Base-by-base conservation (phyloP, 1,284 basidiomycete species). In the Tetrapyrgos nigripes region DNA sequence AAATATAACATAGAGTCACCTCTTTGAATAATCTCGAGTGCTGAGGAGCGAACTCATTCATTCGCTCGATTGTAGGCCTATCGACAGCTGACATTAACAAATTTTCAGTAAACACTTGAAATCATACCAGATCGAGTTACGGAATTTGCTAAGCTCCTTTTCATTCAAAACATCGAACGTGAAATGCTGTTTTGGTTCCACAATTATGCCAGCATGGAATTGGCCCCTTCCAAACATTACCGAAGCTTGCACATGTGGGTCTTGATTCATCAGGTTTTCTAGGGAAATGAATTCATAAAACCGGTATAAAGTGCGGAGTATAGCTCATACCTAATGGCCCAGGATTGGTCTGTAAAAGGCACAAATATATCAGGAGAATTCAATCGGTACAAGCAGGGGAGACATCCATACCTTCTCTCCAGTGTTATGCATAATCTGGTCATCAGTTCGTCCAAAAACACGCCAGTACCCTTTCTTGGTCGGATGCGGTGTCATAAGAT, bases 391-490 rank as follows among this genome's bases (percentile, higher is more conserved):
- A 5, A 48, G 23, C 46, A 23, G 9, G 27, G n/a, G n/a, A n/a
- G n/a, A n/a, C 24, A 29, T 60, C 8, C 66, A 55, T 2, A 80
- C 80, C 74, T 84, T 84, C 63, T 84, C 82, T 17, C 83, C 83
- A 3, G 78, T 83, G 13, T 70, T 76, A 49, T 80, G 77, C 62
- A 83, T 80, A 33, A 85, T 79, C 62, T 83, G 82, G 61, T 85
- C 83, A 58, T 85, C 83, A 4, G 69, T 68, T 6, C 83, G 72
- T 0, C 83, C 82, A 37, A 67, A 73, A n/a, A 82, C 68, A 59
- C 75, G 78, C 77, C 78, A 84, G 13, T 72, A 68, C 3, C 76
- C 74, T 3, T 71, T 65, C 35, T 77, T 77, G 0, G 75, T 76
- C 4, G 82, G 80, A 64, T 85, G 83, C 14, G 73, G 76, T 0